Conservation (phyloP, 202 grass and related monocot genomes). For the Panicum virgatum region DNA sequence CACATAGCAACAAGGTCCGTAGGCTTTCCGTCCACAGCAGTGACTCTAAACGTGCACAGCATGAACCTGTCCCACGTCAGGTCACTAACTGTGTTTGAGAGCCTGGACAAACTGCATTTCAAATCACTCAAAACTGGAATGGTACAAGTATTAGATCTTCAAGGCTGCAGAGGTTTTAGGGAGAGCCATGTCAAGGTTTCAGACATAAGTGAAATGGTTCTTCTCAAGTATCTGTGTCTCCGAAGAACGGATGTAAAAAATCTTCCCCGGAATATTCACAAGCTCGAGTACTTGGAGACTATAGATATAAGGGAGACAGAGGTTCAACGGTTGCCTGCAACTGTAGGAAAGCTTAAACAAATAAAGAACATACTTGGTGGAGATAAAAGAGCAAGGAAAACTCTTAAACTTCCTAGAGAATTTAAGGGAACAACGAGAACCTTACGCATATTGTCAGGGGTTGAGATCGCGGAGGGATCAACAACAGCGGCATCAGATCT, state of each 20-base stretch:
- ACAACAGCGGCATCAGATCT: background rate
- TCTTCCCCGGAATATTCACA: background rate
- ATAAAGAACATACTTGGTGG: background rate
- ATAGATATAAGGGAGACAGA: slow-evolving; percentile 9
- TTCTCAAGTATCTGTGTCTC: background rate
- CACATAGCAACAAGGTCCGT: background rate
- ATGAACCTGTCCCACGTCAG: background rate
- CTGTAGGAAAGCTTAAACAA: background rate
- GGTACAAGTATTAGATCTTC: background rate
- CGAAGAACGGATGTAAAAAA: background rate
- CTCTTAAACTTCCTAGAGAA: background rate
- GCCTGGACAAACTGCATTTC: background rate
- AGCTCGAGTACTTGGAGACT: slow-evolving; percentile 2
- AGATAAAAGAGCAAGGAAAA: background rate
- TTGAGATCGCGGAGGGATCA: background rate
- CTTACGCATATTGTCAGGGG: background rate
- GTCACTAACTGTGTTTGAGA: background rate
- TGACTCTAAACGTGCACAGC: background rate
- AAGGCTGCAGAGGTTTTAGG: background rate
- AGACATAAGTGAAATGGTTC: background rate
- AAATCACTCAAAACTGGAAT: background rate
- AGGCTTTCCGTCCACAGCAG: slow-evolving; percentile 1
- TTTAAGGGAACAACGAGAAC: background rate
- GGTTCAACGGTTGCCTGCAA: background rate
- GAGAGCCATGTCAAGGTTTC: background rate